Evolutionary conservation across 768 basidiomycete species (phyloP).

Genomic region (Boletales sp.): DNA sequence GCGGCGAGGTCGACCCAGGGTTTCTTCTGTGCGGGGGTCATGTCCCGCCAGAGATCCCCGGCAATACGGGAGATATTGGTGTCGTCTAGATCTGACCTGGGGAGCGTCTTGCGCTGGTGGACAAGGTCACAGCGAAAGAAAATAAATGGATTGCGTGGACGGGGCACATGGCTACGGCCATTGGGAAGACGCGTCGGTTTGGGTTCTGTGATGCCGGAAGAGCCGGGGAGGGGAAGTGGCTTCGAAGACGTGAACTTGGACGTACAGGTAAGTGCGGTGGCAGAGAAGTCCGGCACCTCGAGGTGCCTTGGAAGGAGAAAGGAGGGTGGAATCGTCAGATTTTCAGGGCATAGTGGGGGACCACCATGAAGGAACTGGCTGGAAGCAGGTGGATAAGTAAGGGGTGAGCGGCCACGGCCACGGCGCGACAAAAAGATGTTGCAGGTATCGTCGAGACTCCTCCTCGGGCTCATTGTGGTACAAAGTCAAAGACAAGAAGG

Average conservation of each 20-base stretch:
- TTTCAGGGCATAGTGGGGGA: constrained; percentile 9
- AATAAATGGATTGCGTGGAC: constrained; percentile 78
- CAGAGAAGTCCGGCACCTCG: constrained; percentile 1
- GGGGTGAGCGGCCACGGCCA: constrained; percentile 6
- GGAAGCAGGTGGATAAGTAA: constrained; percentile 2
- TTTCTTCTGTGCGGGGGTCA: constrained; percentile 41
- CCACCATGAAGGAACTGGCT: constrained; percentile 8
- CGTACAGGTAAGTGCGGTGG: background rate
- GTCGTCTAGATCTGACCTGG: constrained; percentile 57
- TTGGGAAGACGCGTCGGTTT: constrained; percentile 15
- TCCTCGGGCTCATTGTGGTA: constrained; percentile 19
- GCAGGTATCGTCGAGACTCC: constrained; percentile 32
- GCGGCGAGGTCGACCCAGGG: constrained; percentile 54
- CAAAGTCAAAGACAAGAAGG: no score
- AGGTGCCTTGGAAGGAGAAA: constrained; percentile 8
- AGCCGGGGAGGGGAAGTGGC: constrained; percentile 26
- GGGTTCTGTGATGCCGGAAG: constrained; percentile 14
- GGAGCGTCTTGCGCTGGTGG: constrained; percentile 54
- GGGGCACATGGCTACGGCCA: constrained; percentile 51
- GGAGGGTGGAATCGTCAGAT: constrained; percentile 2
- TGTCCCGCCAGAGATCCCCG: constrained; percentile 61
- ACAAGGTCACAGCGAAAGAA: constrained; percentile 75
- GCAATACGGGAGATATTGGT: constrained; percentile 66
- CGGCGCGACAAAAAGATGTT: constrained; percentile 25
- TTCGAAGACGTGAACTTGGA: background rate